phyloP scores from a whole-genome alignment of 2,329 filamentous ascomycete species.

The Exophiala alcalophila region DNA sequence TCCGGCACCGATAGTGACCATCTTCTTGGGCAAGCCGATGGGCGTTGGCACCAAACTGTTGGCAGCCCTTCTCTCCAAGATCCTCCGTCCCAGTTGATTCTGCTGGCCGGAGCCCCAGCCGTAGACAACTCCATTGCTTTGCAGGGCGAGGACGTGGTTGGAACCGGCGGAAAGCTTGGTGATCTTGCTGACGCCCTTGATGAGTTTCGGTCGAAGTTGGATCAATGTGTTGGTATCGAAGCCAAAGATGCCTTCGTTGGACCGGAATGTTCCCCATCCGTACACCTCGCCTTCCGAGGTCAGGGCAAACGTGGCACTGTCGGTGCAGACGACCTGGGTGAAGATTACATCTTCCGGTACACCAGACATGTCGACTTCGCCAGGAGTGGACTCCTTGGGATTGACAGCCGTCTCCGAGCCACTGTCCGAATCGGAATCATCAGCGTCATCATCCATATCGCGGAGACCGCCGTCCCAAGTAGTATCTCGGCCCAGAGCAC shows the following conservation, averaged over 20 bases:
- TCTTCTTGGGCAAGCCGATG: slow-evolving; percentile 53
- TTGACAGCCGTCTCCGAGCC: slow-evolving; percentile 61
- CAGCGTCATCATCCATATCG: slow-evolving; percentile 36
- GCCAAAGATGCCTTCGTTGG: slow-evolving; percentile 58
- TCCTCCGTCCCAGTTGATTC: slow-evolving; percentile 62
- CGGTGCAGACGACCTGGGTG: slow-evolving; percentile 66
- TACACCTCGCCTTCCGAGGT: slow-evolving; percentile 74
- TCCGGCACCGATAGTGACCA: slow-evolving; percentile 63
- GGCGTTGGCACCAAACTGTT: slow-evolving; percentile 51
- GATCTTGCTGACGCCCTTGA: slow-evolving; percentile 62
- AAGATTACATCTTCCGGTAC: slow-evolving; percentile 63
- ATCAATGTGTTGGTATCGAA: slow-evolving; percentile 47
- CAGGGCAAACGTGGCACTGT: slow-evolving; percentile 72
- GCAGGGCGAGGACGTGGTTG: slow-evolving; percentile 69
- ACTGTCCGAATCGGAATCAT: slow-evolving; percentile 45
- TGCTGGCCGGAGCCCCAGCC: slow-evolving; percentile 74
- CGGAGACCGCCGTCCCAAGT: slow-evolving; percentile 45
- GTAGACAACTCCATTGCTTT: slow-evolving; percentile 61
- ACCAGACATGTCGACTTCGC: slow-evolving; percentile 50
- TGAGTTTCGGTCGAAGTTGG: slow-evolving; percentile 41
- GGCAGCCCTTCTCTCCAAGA: slow-evolving; percentile 56
- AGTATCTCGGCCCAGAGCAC: slow-evolving; percentile 72
- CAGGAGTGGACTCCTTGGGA: slow-evolving; percentile 67
- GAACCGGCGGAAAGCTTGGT: slow-evolving; percentile 62
- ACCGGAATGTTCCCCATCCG: slow-evolving; percentile 79